A percentile compares a stretch with the other conserved stretches of the same genome.
Conservation (phyloP, 2,329 filamentous ascomycete species). For the Colletotrichum orbiculare region DNA sequence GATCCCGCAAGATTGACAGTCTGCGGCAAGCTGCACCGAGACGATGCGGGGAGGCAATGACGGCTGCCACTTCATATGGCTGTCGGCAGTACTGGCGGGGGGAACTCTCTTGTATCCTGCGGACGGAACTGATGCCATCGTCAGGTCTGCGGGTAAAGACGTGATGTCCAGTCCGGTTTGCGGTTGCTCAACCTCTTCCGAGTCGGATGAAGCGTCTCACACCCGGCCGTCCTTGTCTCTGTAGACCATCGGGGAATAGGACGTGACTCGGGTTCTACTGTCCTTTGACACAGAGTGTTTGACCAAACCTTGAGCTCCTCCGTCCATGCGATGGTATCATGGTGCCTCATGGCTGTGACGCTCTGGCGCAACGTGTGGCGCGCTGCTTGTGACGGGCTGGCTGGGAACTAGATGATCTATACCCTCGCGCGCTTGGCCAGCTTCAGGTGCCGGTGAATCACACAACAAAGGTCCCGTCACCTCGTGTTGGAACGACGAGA, state of each 20-base stretch:
- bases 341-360: constrained; percentile 14
- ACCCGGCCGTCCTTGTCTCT: constrained; percentile 18
- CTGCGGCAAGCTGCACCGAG: constrained; percentile 5
- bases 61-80: neutral
- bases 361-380: constrained; percentile 1
- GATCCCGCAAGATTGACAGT: constrained; percentile 22
- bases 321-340: constrained; percentile 7
- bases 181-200: neutral
- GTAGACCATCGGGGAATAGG: constrained; percentile 17
- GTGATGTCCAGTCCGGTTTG: constrained; percentile 1
- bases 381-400: neutral
- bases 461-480: neutral
- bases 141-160: neutral
- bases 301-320: constrained; percentile 15
- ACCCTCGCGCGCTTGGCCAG: neutral
- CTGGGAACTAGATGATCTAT: neutral
- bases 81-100: neutral
- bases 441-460: neutral
- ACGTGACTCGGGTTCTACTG: neutral
- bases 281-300: constrained; percentile 1
- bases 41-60: neutral
- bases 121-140: neutral
- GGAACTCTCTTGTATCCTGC: neutral
- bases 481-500: neutral
- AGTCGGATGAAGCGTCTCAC: constrained; percentile 17